phyloP scores from a whole-genome alignment of 2,329 filamentous ascomycete species.

The Neonectria punicea region DNA sequence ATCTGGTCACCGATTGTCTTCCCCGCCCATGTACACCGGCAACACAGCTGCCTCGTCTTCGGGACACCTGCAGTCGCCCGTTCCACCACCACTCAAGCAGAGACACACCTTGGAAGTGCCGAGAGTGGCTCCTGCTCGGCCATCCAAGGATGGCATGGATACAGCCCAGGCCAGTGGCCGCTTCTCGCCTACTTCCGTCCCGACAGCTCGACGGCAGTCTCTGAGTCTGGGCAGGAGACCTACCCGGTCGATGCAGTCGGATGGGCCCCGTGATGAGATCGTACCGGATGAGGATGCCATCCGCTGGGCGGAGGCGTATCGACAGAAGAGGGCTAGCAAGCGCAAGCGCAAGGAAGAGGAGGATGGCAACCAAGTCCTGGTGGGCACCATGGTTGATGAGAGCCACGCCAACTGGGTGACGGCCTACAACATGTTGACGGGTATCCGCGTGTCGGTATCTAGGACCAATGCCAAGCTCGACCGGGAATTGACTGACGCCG shows the following conservation, averaged over 20 bases:
- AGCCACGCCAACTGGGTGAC: constrained; percentile 97
- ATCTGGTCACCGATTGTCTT: constrained; percentile 70
- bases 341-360: constrained; percentile 84
- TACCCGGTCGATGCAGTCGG: constrained; percentile 87
- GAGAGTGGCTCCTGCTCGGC: constrained; percentile 70
- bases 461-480: constrained; percentile 97
- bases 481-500: constrained; percentile 85
- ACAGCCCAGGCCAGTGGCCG: constrained; percentile 77
- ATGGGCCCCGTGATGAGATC: constrained; percentile 84
- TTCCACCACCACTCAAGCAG: constrained; percentile 71
- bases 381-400: constrained; percentile 98
- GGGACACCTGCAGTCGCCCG: constrained; percentile 60
- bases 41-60: constrained; percentile 58
- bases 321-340: constrained; percentile 90
- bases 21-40: constrained; percentile 67
- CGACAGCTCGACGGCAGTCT: constrained; percentile 78
- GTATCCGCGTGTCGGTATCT: constrained; percentile 96
- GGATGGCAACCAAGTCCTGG: constrained; percentile 92
- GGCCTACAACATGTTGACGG: constrained; percentile 99
- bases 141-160: constrained; percentile 79
- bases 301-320: constrained; percentile 91
- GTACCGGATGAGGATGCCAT: constrained; percentile 89
- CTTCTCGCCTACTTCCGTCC: constrained; percentile 74
- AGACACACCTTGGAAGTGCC: constrained; percentile 92
- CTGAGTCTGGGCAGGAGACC: constrained; percentile 81